Evolutionary conservation across 2,329 filamentous ascomycete genomes (phyloP), one percentile per base, ranked within the genome.

Genomic region (Colletotrichum navitas): DNA sequence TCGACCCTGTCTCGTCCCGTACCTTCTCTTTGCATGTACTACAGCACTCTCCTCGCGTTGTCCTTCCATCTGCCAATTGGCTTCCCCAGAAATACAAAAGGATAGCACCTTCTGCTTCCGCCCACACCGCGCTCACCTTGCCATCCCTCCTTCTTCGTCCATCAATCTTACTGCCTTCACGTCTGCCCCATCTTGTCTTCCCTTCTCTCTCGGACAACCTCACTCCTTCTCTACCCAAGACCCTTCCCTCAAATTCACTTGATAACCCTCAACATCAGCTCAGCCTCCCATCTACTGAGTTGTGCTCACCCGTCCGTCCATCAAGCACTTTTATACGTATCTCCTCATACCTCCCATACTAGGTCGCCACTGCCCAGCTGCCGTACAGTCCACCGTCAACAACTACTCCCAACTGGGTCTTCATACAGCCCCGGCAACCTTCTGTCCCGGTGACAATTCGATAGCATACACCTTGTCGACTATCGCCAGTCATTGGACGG

Each of bases 51-150:
- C 58, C 52, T 51, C 65, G 66, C 62, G 59, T 63, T 73, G 66
- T 51, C 63, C 64, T 69, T 74, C 74, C 63, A 54, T 73, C 69
- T 71, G 41, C 58, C 68, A 56, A 71, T 71, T 71, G 68, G 65
- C 56, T 45, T 47, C 56, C 56, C 49, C 45, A 67, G 49, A 56
- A 41, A 71, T 68, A 71, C 68, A 63, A 63, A 71, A 68, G 64
- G 68, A 68, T 58, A 71, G 68, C 64, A 63, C 68, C 54, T 52
- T 67, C 68, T 68, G 39, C 64, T 16, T 16, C 41, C 51, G 7
- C 63, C 51, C 52, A 45, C 55, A n/a, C 39, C 10, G 3, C 26
- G 12, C 5, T 32, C 16, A 18, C 32, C 32, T 45, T n/a, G 34
- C 12, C 26, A 32, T 16, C n/a, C 32, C 32, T 26, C 52, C 45